Conservation (phyloP, 768 basidiomycete species). For the Panus rudis region DNA sequence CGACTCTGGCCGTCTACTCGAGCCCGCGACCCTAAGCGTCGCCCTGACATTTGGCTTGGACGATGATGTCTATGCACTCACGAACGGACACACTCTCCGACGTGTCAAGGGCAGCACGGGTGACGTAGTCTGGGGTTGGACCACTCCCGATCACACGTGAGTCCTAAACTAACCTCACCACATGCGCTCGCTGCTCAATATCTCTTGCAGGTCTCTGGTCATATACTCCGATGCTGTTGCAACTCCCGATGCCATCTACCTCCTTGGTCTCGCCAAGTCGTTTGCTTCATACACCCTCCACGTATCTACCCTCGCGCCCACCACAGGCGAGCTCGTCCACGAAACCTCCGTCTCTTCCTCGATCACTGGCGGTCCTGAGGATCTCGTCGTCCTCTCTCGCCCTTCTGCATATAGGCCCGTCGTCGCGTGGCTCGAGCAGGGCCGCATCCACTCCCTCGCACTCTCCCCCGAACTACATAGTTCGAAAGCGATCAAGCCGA, state of each 20-base stretch:
- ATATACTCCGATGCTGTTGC: conserved; percentile 56
- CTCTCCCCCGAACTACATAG: conserved; percentile 48
- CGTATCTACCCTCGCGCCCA: conserved; percentile 50
- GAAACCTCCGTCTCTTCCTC: conserved; percentile 48
- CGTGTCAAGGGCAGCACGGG: conserved; percentile 47
- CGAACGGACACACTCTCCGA: conserved; percentile 53
- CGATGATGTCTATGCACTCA: conserved; percentile 42
- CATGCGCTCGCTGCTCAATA: no score
- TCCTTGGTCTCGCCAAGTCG: conserved; percentile 39
- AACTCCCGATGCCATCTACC: conserved; percentile 48
- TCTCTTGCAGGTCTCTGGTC: conserved; percentile 57
- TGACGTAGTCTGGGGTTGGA: conserved; percentile 62
- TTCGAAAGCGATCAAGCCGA: conserved; percentile 34
- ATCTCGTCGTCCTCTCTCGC: conserved; percentile 33
- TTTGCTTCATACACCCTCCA: conserved; percentile 57
- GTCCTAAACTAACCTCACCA: no score
- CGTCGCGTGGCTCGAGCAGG: conserved; percentile 49
- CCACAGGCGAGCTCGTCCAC: conserved; percentile 44
- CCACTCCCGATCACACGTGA: conserved; percentile 60
- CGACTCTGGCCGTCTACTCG: conserved; percentile 34
- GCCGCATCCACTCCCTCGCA: conserved; percentile 39
- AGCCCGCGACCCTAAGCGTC: conserved; percentile 51
- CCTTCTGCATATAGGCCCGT: neutral
- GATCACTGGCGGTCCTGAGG: conserved; percentile 27
- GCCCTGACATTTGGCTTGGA: conserved; percentile 40